Base-by-base conservation (phyloP, 805 yeast species). In the Ogataea glucozyma region DNA sequence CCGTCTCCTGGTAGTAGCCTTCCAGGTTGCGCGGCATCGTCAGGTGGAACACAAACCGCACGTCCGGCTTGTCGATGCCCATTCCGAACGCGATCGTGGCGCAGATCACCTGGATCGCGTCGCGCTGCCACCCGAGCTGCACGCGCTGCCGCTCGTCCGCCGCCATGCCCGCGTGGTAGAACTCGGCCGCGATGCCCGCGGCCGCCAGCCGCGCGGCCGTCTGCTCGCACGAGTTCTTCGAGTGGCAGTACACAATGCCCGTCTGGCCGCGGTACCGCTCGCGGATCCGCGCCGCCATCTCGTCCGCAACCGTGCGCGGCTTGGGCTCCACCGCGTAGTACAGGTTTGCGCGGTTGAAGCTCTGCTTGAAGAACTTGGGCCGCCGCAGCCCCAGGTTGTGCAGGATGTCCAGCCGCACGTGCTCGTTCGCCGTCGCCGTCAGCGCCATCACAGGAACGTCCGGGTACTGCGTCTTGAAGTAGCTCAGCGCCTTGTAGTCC, bases 21-120 rank as follows among this genome's bases (percentile, higher is more conserved):
- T 93, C 99, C 50, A 93, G 70, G 40, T 88, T 87, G 55, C 97
- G 70, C 0, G 99, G 97, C 19, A 93, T 67, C 5, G 93, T 86
- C 49, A 84, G 73, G 66, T 93, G 99, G 31, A 88, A 80, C 3
- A 93, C 98, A 68, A 75, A 90, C 35, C 99, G 71, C 10, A 93
- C 99, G 64, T 93, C 95, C 0, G 97, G 86, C 62, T 93, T 93
- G 66, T 93, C 99, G 43, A 93, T 91, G 36, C 99, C 99, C 99
- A 93, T 93, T 20, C 99, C 99, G 72, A 93, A 93, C 0, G 99
- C 99, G 56, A 93, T 85, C 0, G 99, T 93, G 0, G 99, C 99
- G 68, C 97, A 91, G 11, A 93, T 89, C 1, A 90, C 84, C 58
- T 83, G 84, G 17, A 83, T 66, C 16, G 64, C 61, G 42, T 85